These are phyloP conservation scores for Colletotrichum echinochloae DNA, from an alignment of 2,329 filamentous ascomycete genomes.

Conservation along the genomic window DNA sequence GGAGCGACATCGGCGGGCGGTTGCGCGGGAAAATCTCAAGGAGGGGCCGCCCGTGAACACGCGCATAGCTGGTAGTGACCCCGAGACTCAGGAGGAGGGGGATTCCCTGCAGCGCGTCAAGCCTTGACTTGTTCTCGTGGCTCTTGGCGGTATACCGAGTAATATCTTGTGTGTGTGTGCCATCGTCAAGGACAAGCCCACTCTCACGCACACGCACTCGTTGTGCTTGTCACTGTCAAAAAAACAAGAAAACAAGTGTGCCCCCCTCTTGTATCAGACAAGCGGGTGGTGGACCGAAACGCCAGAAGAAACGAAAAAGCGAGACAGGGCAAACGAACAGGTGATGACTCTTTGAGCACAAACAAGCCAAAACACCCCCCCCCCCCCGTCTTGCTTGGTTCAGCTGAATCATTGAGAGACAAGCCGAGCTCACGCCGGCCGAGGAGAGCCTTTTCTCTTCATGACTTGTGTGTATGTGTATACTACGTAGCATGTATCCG, in stretches of 20 bases:
- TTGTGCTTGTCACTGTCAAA: conserved; percentile 3
- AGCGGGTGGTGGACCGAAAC: conserved; percentile 11
- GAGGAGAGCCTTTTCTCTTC: neutral
- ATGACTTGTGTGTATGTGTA: no score
- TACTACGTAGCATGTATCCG: no score
- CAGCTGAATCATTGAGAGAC: neutral
- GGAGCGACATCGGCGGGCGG: conserved; percentile 40
- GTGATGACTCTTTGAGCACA: neutral
- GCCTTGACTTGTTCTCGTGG: conserved; percentile 14
- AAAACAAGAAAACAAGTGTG: neutral
- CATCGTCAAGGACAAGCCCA: conserved; percentile 2
- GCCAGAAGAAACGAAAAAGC: neutral
- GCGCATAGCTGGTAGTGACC: neutral
- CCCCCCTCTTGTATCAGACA: neutral
- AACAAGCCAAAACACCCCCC: conserved; percentile 2
- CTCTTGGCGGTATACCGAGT: neutral
- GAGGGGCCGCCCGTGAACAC: conserved; percentile 29
- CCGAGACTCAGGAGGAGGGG: conserved; percentile 1
- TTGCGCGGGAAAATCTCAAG: conserved; percentile 26
- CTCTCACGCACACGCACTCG: neutral
- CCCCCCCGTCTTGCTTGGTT: neutral
- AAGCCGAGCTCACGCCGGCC: conserved; percentile 23
- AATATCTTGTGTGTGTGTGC: neutral
- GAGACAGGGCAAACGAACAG: neutral
- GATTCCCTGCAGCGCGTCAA: conserved; percentile 23